Evolutionary conservation across 371 early-diverging fungal species (phyloP).

Genomic region (Mortierella sp.): DNA sequence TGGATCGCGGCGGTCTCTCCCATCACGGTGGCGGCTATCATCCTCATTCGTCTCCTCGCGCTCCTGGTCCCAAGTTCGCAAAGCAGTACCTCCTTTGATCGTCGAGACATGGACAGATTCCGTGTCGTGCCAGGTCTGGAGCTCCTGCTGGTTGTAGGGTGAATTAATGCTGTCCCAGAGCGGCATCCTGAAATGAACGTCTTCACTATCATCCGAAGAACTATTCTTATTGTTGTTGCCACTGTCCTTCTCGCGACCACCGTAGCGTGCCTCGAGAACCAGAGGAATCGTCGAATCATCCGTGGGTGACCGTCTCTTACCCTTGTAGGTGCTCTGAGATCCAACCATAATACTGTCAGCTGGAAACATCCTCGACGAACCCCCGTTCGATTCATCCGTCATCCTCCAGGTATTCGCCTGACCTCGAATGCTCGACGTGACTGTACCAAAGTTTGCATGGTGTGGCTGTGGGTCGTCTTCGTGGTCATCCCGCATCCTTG

Average conservation of each 20-base stretch:
- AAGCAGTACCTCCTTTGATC: slow-evolving; percentile 9
- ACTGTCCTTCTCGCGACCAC: background rate
- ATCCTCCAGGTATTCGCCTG: slow-evolving; percentile 34
- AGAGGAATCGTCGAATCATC: slow-evolving; percentile 22
- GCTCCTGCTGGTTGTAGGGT: slow-evolving; percentile 24
- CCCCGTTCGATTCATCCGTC: slow-evolving; percentile 26
- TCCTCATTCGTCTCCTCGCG: background rate
- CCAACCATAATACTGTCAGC: slow-evolving; percentile 21
- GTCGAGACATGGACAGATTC: slow-evolving; percentile 22
- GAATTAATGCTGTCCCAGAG: slow-evolving; percentile 55
- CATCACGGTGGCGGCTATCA: background rate
- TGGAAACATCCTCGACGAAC: slow-evolving; percentile 12
- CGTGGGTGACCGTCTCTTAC: background rate
- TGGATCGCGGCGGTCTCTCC: background rate
- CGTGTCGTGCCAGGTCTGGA: slow-evolving; percentile 32
- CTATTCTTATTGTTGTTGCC: background rate
- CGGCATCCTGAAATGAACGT: slow-evolving; percentile 44
- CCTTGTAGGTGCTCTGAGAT: slow-evolving; percentile 43
- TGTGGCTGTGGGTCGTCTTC: slow-evolving; percentile 11
- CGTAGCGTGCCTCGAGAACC: slow-evolving; percentile 17
- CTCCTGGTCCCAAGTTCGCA: slow-evolving; percentile 31
- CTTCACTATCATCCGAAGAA: background rate
- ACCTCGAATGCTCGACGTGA: slow-evolving; percentile 28
- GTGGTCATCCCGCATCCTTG: background rate
- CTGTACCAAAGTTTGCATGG: background rate